phyloP scores from a whole-genome alignment of 1,284 basidiomycete genomes.

The Trichosporon faecale region DNA sequence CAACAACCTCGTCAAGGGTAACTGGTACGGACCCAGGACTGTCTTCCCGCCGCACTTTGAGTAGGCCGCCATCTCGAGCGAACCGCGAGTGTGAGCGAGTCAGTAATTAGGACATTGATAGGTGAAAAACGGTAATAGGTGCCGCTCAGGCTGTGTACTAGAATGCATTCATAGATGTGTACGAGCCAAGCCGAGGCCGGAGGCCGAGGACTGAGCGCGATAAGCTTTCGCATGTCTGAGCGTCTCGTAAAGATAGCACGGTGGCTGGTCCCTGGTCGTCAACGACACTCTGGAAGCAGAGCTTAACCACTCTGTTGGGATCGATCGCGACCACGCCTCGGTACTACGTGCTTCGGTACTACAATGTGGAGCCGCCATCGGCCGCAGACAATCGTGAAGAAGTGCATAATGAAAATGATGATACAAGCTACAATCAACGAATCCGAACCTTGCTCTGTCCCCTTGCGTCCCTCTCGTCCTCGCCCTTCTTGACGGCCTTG shows the following conservation, averaged over 20 bases:
- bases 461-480: slow-evolving; percentile 25
- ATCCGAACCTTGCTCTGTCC: slow-evolving; percentile 25
- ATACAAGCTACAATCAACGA: slow-evolving; percentile 9
- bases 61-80: neutral
- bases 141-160: neutral
- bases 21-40: slow-evolving; percentile 50
- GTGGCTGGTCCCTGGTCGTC: too few relatives aligned
- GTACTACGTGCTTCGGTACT: too few relatives aligned
- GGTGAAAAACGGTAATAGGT: neutral
- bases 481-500: slow-evolving; percentile 36
- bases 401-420: neutral
- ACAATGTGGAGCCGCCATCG: too few relatives aligned
- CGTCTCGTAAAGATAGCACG: too few relatives aligned
- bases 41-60: slow-evolving; percentile 46
- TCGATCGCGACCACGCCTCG: too few relatives aligned
- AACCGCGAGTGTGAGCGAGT: neutral
- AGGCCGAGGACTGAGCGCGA: neutral
- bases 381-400: neutral
- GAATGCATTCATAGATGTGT: neutral
- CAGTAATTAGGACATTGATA: neutral
- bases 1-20: slow-evolving; percentile 69
- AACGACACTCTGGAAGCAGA: too few relatives aligned
- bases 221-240: neutral
- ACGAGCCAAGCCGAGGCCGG: neutral
- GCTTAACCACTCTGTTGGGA: too few relatives aligned